Conservation (phyloP, 2,329 filamentous ascomycete genomes). For the Lasiodiplodia gonubiensis region DNA sequence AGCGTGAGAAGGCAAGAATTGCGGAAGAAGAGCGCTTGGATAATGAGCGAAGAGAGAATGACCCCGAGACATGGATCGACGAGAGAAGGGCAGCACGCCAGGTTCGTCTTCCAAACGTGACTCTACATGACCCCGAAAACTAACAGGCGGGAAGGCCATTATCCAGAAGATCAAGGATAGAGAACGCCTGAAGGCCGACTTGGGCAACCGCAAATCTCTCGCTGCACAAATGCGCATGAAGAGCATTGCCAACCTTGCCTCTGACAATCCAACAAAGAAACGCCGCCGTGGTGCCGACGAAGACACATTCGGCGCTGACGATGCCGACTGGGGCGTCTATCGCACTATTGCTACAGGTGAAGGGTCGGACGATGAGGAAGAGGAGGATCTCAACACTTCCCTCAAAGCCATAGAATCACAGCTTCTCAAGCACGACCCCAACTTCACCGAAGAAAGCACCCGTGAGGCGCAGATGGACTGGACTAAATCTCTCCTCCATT, state of each 20-base stretch:
- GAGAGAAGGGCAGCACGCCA: slow-evolving; percentile 77
- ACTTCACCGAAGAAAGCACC: slow-evolving; percentile 91
- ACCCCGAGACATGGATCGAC: slow-evolving; percentile 85
- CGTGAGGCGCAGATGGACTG: slow-evolving; percentile 92
- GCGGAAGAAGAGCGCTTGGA: slow-evolving; percentile 86
- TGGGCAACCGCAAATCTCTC: slow-evolving; percentile 94
- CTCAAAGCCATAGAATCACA: slow-evolving; percentile 83
- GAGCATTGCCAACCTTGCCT: slow-evolving; percentile 92
- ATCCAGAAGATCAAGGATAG: slow-evolving; percentile 88
- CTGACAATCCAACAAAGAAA: slow-evolving; percentile 83
- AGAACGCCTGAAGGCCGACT: slow-evolving; percentile 88
- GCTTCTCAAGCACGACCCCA: slow-evolving; percentile 82
- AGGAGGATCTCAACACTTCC: slow-evolving; percentile 78
- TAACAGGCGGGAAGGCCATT: slow-evolving; percentile 59
- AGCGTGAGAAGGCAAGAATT: slow-evolving; percentile 82
- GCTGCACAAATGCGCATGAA: slow-evolving; percentile 99
- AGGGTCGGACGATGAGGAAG: slow-evolving; percentile 84
- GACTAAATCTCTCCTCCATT: slow-evolving; percentile 89
- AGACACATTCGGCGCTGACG: slow-evolving; percentile 94
- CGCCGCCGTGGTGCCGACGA: slow-evolving; percentile 87
- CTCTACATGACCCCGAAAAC: slow-evolving; percentile 16
- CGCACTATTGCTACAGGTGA: slow-evolving; percentile 87
- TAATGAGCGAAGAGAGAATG: slow-evolving; percentile 78
- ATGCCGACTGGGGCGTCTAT: slow-evolving; percentile 98
- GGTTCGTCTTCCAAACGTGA: slow-evolving; percentile 36